These are phyloP conservation scores for Trichoderma oligosporum DNA, from an alignment of 2,329 filamentous ascomycete species.

Conservation along the genomic window DNA sequence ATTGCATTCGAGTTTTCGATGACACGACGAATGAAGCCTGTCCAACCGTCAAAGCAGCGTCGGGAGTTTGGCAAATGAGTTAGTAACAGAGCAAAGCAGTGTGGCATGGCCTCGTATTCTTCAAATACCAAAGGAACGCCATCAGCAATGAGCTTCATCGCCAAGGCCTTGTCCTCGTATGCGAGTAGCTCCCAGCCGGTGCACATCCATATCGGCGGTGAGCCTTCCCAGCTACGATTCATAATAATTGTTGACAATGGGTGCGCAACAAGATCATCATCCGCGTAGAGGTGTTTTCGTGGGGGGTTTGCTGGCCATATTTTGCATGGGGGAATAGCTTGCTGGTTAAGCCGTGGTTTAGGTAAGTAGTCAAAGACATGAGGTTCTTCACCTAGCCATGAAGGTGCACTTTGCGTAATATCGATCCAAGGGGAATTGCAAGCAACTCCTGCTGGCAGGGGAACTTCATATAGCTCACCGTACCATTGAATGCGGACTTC, in stretches of 20 bases:
- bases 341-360: constrained; percentile 41
- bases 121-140: constrained; percentile 62
- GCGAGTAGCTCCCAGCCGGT: constrained; percentile 68
- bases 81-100: constrained; percentile 63
- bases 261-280: constrained; percentile 55
- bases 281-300: constrained; percentile 51
- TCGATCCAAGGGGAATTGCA: constrained; percentile 69
- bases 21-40: constrained; percentile 50
- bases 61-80: constrained; percentile 41
- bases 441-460: constrained; percentile 63
- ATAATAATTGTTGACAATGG: constrained; percentile 65
- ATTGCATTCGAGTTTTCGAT: constrained; percentile 36
- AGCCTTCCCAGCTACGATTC: constrained; percentile 54
- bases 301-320: constrained; percentile 57
- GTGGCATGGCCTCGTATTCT: constrained; percentile 78
- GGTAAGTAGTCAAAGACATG: constrained; percentile 43
- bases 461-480: constrained; percentile 54
- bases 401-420: constrained; percentile 52
- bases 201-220: constrained; percentile 64
- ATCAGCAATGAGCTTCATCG: constrained; percentile 51
- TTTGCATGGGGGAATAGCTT: constrained; percentile 41
- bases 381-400: constrained; percentile 29
- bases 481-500: constrained; percentile 55
- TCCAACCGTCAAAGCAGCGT: constrained; percentile 54
- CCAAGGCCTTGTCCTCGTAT: constrained; percentile 63